A percentile compares a stretch with the other conserved stretches of the same genome.
phyloP scores from a whole-genome alignment of 108 stramenopile species.

The Pseudonitzschia multiseries region DNA sequence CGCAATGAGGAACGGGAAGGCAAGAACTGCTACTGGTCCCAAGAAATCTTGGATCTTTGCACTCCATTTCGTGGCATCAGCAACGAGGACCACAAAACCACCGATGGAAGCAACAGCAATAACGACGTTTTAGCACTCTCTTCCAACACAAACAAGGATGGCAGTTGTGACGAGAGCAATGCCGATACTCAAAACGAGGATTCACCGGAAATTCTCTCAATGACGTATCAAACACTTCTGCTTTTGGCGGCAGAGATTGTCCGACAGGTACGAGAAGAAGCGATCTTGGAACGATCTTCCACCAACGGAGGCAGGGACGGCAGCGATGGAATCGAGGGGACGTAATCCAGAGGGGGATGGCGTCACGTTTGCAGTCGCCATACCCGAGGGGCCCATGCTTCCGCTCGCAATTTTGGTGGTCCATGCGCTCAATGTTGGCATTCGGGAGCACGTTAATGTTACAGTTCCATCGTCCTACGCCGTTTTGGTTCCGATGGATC shows the following conservation, averaged over 20 bases:
- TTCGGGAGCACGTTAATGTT: not conserved
- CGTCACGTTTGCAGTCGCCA: conserved; percentile 57
- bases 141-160: not conserved
- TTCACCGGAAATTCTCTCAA: not conserved
- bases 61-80: not conserved
- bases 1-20: not conserved
- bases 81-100: not conserved
- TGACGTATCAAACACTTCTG: conserved; percentile 1
- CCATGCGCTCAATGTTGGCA: conserved; percentile 53
- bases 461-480: not conserved
- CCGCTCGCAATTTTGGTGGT: conserved; percentile 69
- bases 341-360: not conserved
- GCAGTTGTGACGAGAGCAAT: not conserved
- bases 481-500: conserved; percentile 73
- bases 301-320: not conserved
- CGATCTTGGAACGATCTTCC: not conserved
- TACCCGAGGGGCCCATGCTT: conserved; percentile 82
- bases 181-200: not conserved
- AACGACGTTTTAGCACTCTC: not conserved
- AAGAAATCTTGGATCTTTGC: not conserved
- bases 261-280: conserved; percentile 7
- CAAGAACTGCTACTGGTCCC: not conserved
- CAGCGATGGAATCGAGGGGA: not conserved
- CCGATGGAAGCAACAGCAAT: not conserved
- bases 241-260: not conserved